Evolutionary conservation across 331 rosid species (phyloP).

Genomic region (Erythrophleum ivorense): DNA sequence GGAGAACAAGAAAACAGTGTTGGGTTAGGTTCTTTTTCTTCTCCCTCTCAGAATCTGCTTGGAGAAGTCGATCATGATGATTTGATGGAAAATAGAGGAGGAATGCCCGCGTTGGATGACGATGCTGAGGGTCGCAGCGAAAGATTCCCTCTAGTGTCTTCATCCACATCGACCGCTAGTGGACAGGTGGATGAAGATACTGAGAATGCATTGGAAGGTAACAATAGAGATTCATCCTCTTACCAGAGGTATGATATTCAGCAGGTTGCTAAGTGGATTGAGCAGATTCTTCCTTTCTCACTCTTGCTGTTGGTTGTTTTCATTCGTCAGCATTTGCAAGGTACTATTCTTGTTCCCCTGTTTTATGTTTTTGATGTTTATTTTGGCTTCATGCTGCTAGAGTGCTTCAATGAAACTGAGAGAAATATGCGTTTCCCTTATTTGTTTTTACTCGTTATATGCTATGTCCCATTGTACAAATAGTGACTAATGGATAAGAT

Average conservation of each 20-base stretch:
- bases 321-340: slow-evolving; percentile 89
- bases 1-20: slow-evolving; percentile 49
- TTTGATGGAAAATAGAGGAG: slow-evolving; percentile 38
- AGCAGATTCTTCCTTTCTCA: slow-evolving; percentile 86
- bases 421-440: not conserved
- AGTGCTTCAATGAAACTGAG: not conserved
- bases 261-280: slow-evolving; percentile 77
- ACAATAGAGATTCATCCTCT: slow-evolving; percentile 59
- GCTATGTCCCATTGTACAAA: not conserved
- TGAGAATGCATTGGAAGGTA: slow-evolving; percentile 51
- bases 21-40: slow-evolving; percentile 21
- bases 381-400: slow-evolving; percentile 20
- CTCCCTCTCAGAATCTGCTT: slow-evolving; percentile 30
- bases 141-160: slow-evolving; percentile 60
- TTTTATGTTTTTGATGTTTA: not conserved
- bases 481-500: not conserved
- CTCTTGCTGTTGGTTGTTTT: slow-evolving; percentile 74
- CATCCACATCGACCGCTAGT: slow-evolving; percentile 41
- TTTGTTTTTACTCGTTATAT: slow-evolving; percentile 12
- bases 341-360: slow-evolving; percentile 40
- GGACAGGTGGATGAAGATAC: slow-evolving; percentile 49
- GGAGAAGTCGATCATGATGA: slow-evolving; percentile 48
- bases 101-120: slow-evolving; percentile 45
- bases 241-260: slow-evolving; percentile 77
- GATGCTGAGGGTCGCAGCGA: slow-evolving; percentile 32